Base-by-base conservation (phyloP, 768 basidiomycete genomes). In the Coprinopsis cinerea region DNA sequence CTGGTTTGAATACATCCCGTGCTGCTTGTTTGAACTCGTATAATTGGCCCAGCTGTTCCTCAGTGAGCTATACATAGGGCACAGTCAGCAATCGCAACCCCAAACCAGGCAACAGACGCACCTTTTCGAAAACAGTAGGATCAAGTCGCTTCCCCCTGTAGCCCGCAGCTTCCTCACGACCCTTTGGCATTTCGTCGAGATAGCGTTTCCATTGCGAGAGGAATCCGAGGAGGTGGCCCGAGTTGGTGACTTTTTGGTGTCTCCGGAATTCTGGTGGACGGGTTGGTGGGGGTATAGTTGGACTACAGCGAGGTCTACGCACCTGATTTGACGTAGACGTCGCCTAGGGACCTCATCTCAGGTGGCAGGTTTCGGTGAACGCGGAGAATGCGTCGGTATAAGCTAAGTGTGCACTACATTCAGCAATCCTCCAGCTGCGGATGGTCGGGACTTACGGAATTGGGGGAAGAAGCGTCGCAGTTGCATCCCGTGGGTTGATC, bases 181-280 rank as follows among this genome's bases (percentile, higher is more conserved):
- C 76, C 23, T 59, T 66, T 11, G 82, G 82, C 27, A 87, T 63
- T 52, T 79, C 67, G 57, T 95, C 91, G 49, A 97, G 75, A 65
- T 99, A 98, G 51, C 79, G 64, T 65, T 95, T 96, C 95, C 95
- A 99, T 60, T 97, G 90, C 2, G 87, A 85, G 7, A 98, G 74
- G 62, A 99, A 99, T 2, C 92, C 93, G 63, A 98, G 95, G 53
- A 97, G 82, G 63, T 97, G 83, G 6, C 85, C 74, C 2, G 92
- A 89, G 66, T 98, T 97, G 18, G 83, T 83, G 10, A 83, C 79
- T 20, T 78, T 71, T 57, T 72, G 81, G 55, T 96, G 94, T 40
- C 87, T 73, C 5, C 88, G 82, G 66, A 96, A 98, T 67, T 99
- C 95, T 91, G 53, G 18, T n/a, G 18, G 22, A 11, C 25, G 34